These are phyloP conservation scores for Penicillium sp. DNA, from an alignment of 2,329 filamentous ascomycete species.

Conservation along the genomic window DNA sequence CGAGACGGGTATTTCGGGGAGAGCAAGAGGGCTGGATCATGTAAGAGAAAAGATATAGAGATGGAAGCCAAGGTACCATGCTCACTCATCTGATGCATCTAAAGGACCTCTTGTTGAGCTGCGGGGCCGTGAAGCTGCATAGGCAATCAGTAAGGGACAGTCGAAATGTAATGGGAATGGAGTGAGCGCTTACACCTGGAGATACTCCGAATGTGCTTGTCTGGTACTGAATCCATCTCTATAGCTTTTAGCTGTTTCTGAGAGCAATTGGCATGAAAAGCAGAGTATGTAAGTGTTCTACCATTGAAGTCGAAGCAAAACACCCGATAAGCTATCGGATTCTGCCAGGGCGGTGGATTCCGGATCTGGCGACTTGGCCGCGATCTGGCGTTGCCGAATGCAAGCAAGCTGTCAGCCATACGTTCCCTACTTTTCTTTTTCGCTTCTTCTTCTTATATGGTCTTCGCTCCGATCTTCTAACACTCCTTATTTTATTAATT, in stretches of 20 bases:
- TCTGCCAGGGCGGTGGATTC: constrained; percentile 30
- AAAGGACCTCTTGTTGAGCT: constrained; percentile 72
- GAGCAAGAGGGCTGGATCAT: constrained; percentile 25
- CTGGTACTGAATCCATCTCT: neutral
- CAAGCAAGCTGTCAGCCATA: constrained; percentile 26
- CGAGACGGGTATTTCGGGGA: constrained; percentile 19
- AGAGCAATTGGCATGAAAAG: neutral
- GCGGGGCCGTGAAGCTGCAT: constrained; percentile 40
- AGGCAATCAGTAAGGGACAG: constrained; percentile 14
- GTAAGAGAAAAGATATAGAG: neutral
- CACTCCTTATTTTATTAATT: constrained; percentile 10
- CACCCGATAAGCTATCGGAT: constrained; percentile 26
- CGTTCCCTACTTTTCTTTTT: constrained; percentile 23
- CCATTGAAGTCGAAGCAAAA: constrained; percentile 3
- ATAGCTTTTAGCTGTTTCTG: neutral
- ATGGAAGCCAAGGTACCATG: constrained; percentile 5
- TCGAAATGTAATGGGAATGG: neutral
- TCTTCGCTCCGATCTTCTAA: constrained; percentile 8
- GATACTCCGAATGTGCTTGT: constrained; percentile 35
- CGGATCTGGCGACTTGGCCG: constrained; percentile 31
- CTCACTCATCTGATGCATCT: constrained; percentile 68
- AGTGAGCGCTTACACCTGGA: constrained; percentile 35
- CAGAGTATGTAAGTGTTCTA: neutral
- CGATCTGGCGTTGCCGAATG: constrained; percentile 19
- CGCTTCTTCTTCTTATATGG: constrained; percentile 4